Conservation (phyloP, 129 eudicot species). For the Deinandra increscens region DNA sequence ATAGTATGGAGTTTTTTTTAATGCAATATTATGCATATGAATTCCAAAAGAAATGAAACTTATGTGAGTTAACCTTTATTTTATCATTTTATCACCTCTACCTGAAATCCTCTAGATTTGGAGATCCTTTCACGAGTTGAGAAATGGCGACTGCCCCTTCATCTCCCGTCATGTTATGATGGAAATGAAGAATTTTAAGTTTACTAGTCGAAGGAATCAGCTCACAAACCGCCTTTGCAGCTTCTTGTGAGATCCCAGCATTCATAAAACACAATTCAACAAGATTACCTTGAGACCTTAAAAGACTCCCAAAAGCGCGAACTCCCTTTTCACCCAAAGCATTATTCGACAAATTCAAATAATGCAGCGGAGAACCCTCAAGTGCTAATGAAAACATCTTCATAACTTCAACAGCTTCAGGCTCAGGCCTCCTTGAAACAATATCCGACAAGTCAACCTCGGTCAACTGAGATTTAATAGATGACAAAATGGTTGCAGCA, state of each 20-base stretch:
- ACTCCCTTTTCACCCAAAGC: constrained; percentile 81
- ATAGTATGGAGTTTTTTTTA: too few relatives aligned
- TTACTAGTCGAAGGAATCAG: constrained; percentile 6
- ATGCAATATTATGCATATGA: too few relatives aligned
- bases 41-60: neutral
- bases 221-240: constrained; percentile 38
- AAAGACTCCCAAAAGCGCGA: constrained; percentile 71
- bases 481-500: constrained; percentile 55
- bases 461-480: constrained; percentile 58
- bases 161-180: constrained; percentile 15
- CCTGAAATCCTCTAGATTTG: constrained; percentile 62
- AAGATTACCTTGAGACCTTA: constrained; percentile 54
- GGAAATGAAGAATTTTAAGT: constrained; percentile 21
- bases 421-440: constrained; percentile 79
- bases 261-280: constrained; percentile 72
- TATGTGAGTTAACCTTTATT: neutral
- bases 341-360: constrained; percentile 67
- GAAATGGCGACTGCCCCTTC: constrained; percentile 40
- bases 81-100: neutral
- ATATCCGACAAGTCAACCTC: constrained; percentile 82
- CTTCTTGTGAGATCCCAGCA: constrained; percentile 78
- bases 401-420: constrained; percentile 77
- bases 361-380: constrained; percentile 56
- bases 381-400: constrained; percentile 67
- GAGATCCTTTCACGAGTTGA: constrained; percentile 54